Evolutionary conservation across 2,329 filamentous ascomycete species (phyloP).

Genomic region (Myriosclerotinia duriaeana): DNA sequence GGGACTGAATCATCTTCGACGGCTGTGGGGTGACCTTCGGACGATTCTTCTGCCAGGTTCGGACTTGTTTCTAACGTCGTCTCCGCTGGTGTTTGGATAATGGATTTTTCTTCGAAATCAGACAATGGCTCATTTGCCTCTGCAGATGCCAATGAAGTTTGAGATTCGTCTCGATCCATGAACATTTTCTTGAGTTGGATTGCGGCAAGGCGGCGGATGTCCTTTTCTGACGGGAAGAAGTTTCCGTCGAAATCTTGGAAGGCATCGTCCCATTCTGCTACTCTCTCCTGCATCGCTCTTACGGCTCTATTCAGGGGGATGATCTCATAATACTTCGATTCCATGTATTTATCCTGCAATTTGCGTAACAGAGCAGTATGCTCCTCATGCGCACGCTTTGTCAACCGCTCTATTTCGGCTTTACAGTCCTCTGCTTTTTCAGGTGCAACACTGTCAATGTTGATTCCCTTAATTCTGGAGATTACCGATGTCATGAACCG

Average conservation of each 20-base stretch:
- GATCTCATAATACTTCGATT: conserved; percentile 93
- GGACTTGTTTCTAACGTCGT: conserved; percentile 48
- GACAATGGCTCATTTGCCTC: conserved; percentile 60
- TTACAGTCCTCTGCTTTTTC: conserved; percentile 83
- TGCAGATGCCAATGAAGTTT: conserved; percentile 67
- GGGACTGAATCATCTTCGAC: conserved; percentile 53
- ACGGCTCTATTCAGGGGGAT: conserved; percentile 89
- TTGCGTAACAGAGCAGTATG: conserved; percentile 71
- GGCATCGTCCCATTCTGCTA: conserved; percentile 86
- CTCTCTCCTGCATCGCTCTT: conserved; percentile 87
- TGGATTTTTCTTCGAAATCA: conserved; percentile 49
- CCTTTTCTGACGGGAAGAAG: conserved; percentile 92
- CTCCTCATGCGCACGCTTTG: conserved; percentile 80
- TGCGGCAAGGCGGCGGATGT: conserved; percentile 87
- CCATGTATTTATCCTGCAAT: conserved; percentile 86
- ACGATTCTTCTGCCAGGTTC: conserved; percentile 65
- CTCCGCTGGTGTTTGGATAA: conserved; percentile 30
- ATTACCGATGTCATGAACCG: conserved; percentile 88
- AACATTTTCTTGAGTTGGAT: conserved; percentile 95
- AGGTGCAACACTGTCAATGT: conserved; percentile 83
- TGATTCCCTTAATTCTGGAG: conserved; percentile 80
- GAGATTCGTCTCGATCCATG: conserved; percentile 76
- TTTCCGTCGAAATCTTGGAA: conserved; percentile 91
- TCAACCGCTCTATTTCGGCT: conserved; percentile 74
- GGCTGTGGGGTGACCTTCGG: conserved; percentile 63